A percentile compares a stretch with the other conserved stretches of the same genome.
phyloP scores from a whole-genome alignment of 441 rosid species.

The Erodium texanum region DNA sequence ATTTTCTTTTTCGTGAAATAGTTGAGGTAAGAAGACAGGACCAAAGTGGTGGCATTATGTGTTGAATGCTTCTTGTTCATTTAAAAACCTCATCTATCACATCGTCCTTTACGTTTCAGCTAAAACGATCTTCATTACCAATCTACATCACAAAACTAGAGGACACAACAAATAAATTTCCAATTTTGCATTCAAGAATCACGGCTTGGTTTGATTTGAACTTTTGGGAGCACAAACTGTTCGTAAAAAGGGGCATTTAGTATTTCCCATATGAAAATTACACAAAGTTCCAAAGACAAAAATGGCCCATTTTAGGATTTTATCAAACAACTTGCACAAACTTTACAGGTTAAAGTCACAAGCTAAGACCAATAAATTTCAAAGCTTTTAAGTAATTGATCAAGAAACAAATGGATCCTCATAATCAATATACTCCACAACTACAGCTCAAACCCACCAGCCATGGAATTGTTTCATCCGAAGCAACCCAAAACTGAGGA shows the following conservation, averaged over 20 bases:
- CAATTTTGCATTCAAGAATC: not conserved
- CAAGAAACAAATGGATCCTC: no score
- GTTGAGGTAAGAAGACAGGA: not conserved
- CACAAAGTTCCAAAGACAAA: not conserved
- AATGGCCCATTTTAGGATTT: slow-evolving; percentile 1
- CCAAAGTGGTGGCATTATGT: not conserved
- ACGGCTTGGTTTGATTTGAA: not conserved
- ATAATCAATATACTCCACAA: no score
- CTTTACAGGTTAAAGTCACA: not conserved
- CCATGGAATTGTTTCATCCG: not conserved
- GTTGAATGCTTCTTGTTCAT: not conserved
- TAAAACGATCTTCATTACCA: not conserved
- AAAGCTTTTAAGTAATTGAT: no score
- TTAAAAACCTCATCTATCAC: not conserved
- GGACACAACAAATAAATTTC: not conserved
- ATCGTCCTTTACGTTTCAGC: not conserved
- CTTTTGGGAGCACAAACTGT: not conserved
- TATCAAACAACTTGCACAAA: slow-evolving; percentile 2
- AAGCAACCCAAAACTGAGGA: not conserved
- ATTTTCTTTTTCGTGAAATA: not conserved
- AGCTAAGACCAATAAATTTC: no score
- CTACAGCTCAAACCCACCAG: no score
- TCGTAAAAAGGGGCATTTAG: not conserved
- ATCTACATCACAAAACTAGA: not conserved
- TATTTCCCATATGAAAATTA: not conserved